These are phyloP conservation scores for Lactarius hatsudake DNA, from an alignment of 768 basidiomycete genomes.

Conservation along the genomic window DNA sequence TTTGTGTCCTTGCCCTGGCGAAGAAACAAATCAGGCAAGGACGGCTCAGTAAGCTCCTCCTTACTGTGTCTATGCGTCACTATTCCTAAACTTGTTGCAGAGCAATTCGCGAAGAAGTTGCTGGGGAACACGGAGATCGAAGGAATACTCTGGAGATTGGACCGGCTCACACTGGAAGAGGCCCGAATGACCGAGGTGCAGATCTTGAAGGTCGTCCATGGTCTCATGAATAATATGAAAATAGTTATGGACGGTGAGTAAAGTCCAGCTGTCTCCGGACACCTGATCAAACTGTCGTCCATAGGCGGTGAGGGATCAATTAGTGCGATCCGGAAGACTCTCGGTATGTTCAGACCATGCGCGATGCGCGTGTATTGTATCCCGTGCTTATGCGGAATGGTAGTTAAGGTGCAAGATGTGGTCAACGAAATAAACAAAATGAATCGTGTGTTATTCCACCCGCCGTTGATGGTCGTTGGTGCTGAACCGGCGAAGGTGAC, in stretches of 20 bases:
- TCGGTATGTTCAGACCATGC: background rate
- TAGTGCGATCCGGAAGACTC: background rate
- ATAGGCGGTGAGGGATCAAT: background rate
- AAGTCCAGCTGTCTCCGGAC: background rate
- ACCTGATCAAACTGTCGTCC: background rate
- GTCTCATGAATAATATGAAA: background rate
- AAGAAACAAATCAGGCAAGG: background rate
- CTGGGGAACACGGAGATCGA: background rate
- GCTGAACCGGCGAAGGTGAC: background rate
- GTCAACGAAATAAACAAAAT: background rate
- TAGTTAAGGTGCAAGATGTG: background rate
- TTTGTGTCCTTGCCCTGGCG: background rate
- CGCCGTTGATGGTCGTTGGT: rapidly evolving
- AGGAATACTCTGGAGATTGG: background rate
- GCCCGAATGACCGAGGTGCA: background rate
- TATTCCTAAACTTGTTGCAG: background rate
- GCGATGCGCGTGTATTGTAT: background rate
- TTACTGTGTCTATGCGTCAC: background rate
- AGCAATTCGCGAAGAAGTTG: background rate
- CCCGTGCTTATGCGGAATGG: background rate
- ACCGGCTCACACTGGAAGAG: background rate
- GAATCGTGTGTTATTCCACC: background rate
- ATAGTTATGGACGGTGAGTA: background rate
- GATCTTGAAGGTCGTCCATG: background rate
- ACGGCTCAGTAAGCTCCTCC: background rate